phyloP scores from a whole-genome alignment of 352 stramenopile genomes.

The Thraustochytrium sp. region DNA sequence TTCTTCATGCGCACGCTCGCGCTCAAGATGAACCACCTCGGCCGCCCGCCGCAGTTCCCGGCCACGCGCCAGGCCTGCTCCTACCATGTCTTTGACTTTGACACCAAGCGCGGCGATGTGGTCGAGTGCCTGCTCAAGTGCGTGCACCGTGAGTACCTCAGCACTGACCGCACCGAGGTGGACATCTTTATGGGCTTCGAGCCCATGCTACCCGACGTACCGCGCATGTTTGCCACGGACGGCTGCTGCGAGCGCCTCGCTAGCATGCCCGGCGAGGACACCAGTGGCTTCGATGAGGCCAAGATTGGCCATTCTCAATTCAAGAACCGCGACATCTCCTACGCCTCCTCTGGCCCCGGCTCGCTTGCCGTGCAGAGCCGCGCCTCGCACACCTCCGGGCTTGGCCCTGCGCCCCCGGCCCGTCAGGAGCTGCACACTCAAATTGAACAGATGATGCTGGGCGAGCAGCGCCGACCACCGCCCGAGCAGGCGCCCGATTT shows the following conservation, averaged over 20 bases:
- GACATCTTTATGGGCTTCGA: slow-evolving; percentile 37
- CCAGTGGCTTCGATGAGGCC: not conserved
- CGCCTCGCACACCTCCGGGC: not conserved
- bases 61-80: slow-evolving; percentile 8
- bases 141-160: slow-evolving; percentile 35
- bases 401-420: not conserved
- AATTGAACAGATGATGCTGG: not conserved
- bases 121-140: slow-evolving; percentile 30
- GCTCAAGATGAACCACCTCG: slow-evolving; percentile 28
- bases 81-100: slow-evolving; percentile 7
- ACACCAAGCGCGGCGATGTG: slow-evolving; percentile 3
- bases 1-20: slow-evolving; percentile 41
- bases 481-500: not conserved
- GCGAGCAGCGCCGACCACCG: not conserved
- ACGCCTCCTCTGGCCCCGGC: not conserved
- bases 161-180: slow-evolving; percentile 31
- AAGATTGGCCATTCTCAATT: not conserved
- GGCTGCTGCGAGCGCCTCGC: not conserved
- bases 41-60: slow-evolving; percentile 5
- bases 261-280: not conserved
- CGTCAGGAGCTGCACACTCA: slow-evolving; percentile 7
- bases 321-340: not conserved
- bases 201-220: slow-evolving; percentile 28
- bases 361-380: not conserved
- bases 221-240: not conserved